Evolutionary conservation across 306 rosid species (phyloP).

Genomic region (Senna tora): DNA sequence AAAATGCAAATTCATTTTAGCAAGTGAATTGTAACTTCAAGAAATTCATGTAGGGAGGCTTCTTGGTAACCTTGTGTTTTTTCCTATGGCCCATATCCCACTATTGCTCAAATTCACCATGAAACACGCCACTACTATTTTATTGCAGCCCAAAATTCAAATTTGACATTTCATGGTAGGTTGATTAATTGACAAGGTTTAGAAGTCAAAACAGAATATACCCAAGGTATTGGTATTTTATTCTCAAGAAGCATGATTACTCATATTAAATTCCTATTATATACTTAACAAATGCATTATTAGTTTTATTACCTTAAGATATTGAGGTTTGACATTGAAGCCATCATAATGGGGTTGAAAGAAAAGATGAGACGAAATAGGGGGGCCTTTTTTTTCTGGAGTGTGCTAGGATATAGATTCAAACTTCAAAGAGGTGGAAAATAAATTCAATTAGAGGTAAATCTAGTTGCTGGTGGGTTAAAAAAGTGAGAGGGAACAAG

Average conservation of each 20-base stretch:
- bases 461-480: neutral
- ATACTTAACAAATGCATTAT: neutral
- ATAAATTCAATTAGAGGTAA: neutral
- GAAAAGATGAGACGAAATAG: neutral
- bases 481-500: neutral
- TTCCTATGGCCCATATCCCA: neutral
- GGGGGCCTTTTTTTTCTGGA: neutral
- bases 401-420: neutral
- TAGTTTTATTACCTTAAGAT: neutral
- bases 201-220: neutral
- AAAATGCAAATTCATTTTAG: neutral
- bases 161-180: neutral
- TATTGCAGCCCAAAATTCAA: conserved; percentile 9
- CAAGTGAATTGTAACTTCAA: neutral
- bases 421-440: neutral
- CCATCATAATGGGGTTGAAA: neutral
- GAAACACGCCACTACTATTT: conserved; percentile 4
- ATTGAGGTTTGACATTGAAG: neutral
- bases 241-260: conserved; percentile 23
- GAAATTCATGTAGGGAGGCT: too few species aligned
- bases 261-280: neutral
- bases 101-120: conserved; percentile 7
- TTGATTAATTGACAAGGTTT: conserved; percentile 1
- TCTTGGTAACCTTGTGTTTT: neutral
- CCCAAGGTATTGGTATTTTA: neutral